Percentiles rank a stretch among this genome's conserved stretches.
These are phyloP conservation scores for Rosa hybrid DNA, from an alignment of 331 rosid species.

Conservation along the genomic window DNA sequence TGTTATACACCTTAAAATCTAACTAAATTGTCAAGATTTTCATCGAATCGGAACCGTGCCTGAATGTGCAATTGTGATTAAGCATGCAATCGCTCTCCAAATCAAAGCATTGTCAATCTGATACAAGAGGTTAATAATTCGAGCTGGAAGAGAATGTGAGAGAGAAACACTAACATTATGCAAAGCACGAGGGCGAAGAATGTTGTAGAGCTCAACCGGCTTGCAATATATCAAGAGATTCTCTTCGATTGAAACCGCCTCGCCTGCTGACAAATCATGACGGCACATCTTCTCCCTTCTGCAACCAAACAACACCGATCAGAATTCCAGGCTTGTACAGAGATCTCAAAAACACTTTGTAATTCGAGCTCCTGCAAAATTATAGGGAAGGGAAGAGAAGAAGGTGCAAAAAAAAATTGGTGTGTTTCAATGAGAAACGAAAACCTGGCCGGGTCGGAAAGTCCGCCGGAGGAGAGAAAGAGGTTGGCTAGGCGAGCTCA, in stretches of 20 bases:
- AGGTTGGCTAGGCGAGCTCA: not conserved
- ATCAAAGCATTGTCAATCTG: not conserved
- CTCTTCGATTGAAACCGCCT: constrained; percentile 71
- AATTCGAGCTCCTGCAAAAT: constrained; percentile 4
- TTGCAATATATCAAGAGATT: constrained; percentile 87
- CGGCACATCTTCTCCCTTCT: constrained; percentile 65
- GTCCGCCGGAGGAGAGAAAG: not conserved
- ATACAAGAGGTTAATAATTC: not conserved
- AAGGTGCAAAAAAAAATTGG: not conserved
- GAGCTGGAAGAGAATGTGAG: constrained; percentile 17
- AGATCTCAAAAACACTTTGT: not conserved
- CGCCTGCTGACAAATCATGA: constrained; percentile 64
- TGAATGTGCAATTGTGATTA: not conserved
- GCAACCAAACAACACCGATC: not conserved
- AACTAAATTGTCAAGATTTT: not conserved
- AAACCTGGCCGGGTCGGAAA: constrained; percentile 10
- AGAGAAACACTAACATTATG: constrained; percentile 51
- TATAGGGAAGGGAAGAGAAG: not conserved
- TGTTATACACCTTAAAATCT: too few species aligned
- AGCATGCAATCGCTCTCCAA: not conserved
- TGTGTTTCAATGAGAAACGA: not conserved
- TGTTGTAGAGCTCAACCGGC: constrained; percentile 95
- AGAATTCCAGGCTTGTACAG: not conserved
- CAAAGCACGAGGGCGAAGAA: constrained; percentile 77
- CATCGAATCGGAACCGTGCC: not conserved